Evolutionary conservation across 148 eudicot species (phyloP).

Genomic region (Dianthus caryophyllus): DNA sequence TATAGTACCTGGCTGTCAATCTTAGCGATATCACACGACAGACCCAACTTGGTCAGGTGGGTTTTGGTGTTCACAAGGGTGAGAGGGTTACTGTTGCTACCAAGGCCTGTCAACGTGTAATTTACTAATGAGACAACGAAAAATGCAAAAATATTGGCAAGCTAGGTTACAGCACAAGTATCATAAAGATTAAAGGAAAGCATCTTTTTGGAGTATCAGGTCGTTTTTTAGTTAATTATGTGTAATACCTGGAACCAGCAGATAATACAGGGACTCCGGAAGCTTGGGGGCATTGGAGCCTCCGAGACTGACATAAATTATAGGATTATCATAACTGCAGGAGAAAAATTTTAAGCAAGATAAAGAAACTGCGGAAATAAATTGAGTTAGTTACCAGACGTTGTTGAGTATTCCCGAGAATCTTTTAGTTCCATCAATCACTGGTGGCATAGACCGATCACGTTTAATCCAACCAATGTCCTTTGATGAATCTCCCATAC

Average conservation of each 20-base stretch:
- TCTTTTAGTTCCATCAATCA: constrained; percentile 87
- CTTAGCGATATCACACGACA: constrained; percentile 95
- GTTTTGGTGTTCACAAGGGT: constrained; percentile 66
- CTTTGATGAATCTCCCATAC: constrained; percentile 88
- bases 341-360: constrained; percentile 11
- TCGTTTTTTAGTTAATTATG: not conserved
- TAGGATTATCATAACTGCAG: constrained; percentile 1
- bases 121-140: not conserved
- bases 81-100: constrained; percentile 95
- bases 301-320: constrained; percentile 63
- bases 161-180: too few species aligned
- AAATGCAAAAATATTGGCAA: too few species aligned
- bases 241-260: constrained; percentile 87
- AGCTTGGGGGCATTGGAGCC: constrained; percentile 83
- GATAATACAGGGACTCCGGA: constrained; percentile 71
- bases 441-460: constrained; percentile 72
- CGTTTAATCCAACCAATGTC: constrained; percentile 96
- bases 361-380: not conserved
- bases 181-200: not conserved
- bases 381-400: constrained; percentile 44
- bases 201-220: not conserved
- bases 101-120: constrained; percentile 69
- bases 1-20: constrained; percentile 89
- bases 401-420: constrained; percentile 81
- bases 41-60: constrained; percentile 80